Evolutionary conservation across 1,139 yeast genomes (phyloP).

Genomic region (Geotrichum restrictum): DNA sequence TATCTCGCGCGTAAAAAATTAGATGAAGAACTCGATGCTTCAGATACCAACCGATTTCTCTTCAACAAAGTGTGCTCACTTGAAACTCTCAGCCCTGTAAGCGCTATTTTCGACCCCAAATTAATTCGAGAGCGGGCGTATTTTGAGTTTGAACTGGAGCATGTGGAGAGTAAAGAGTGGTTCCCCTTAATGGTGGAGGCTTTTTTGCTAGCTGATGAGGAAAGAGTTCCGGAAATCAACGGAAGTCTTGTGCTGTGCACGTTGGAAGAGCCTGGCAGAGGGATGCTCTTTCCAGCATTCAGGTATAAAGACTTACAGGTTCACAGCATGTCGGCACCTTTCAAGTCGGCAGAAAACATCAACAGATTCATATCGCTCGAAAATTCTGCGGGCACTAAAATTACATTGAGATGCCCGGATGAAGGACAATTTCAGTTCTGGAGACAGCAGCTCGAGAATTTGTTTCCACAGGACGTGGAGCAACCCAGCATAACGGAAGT

Average conservation of each 20-base stretch:
- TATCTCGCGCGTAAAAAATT: slow-evolving; percentile 25
- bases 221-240: slow-evolving; percentile 24
- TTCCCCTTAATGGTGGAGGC: slow-evolving; percentile 25
- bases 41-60: slow-evolving; percentile 31
- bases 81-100: slow-evolving; percentile 29
- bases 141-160: slow-evolving; percentile 37
- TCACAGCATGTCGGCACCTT: slow-evolving; percentile 5
- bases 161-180: slow-evolving; percentile 12
- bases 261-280: slow-evolving; percentile 37
- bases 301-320: slow-evolving; percentile 36
- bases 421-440: slow-evolving; percentile 6
- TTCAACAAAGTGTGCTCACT: slow-evolving; percentile 36
- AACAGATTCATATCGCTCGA: slow-evolving; percentile 8
- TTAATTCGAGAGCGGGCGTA: slow-evolving; percentile 35
- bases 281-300: slow-evolving; percentile 39
- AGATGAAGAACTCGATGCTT: slow-evolving; percentile 25
- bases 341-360: background rate
- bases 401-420: slow-evolving; percentile 13
- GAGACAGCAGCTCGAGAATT: slow-evolving; percentile 2
- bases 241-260: slow-evolving; percentile 38
- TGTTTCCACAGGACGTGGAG: slow-evolving; percentile 4
- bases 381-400: slow-evolving; percentile 4
- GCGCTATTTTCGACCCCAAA: slow-evolving; percentile 34
- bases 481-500: background rate
- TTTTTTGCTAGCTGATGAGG: slow-evolving; percentile 28